Base-by-base conservation (phyloP, 108 stramenopile species). In the Fistulifera pelliculosa region DNA sequence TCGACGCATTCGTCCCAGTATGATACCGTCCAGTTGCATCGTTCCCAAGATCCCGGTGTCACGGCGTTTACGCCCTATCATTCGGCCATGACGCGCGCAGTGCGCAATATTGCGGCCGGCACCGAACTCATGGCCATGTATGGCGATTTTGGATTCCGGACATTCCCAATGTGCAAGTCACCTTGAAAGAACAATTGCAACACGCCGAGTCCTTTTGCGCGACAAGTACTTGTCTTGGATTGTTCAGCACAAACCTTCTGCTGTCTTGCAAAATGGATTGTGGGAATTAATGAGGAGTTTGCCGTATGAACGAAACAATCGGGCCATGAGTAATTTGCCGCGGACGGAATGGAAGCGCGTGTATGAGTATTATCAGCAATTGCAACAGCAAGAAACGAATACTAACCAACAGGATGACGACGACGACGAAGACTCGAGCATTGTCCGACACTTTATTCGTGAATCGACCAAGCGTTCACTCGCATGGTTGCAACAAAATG, bases 31-130 rank as follows among this genome's bases (percentile, higher is more conserved):
- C 62, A 62, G 2, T 68, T 78, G 27, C 75, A 65, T 35, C 67
- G 75, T 2, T 43, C 17, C 0, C 60, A 60, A 23, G 74, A 81
- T 56, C 75, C 80, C 1, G 83, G 81, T 13, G 71, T 76, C 10
- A 81, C 81, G 22, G 81, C 83, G 0, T 81, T 83, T 47, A 68
- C 77, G 14, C 73, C 69, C 10, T 83, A 83, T 56, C 70, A 85
- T 60, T 40, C 47, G 23, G 45, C 76, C 0, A 24, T 38, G 11
- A 70, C 87, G 15, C 61, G 24, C 22, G 52, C 76, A 10, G 21
- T 52, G 1, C 22, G 23, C 1, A 42, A 51, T 15, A 58, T 84
- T 18, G 47, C 44, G 14, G 66, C 79, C 14, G 87, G 87, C 13
- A 48, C 56, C 11, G 87, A 89, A 62, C 69, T 89, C 15, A 75